These are phyloP conservation scores for Rhodotorula sp. DNA, from an alignment of 1,284 basidiomycete species.

Conservation along the genomic window DNA sequence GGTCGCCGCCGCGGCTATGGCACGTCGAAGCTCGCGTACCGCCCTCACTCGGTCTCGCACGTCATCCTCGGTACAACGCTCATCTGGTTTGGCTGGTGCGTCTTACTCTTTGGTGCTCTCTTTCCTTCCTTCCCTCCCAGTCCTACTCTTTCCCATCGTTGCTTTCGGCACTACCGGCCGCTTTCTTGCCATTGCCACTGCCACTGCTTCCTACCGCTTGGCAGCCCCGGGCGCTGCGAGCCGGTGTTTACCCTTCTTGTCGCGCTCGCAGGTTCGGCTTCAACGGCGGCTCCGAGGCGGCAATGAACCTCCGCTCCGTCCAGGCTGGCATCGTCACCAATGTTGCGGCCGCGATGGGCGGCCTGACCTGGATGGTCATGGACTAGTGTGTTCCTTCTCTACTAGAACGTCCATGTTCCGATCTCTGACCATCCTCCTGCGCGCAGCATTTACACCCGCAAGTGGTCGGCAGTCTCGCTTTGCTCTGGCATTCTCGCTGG, in stretches of 20 bases:
- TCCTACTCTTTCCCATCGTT: not conserved
- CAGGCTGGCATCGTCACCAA: conserved; percentile 88
- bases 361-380: conserved; percentile 83
- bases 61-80: conserved; percentile 84
- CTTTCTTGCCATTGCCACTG: no score
- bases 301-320: conserved; percentile 84
- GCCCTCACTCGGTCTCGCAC: conserved; percentile 88
- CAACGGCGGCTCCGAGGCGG: conserved; percentile 72
- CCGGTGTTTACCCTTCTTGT: no score
- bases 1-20: conserved; percentile 86
- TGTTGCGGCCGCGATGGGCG: conserved; percentile 73
- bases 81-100: conserved; percentile 87
- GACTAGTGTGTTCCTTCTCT: conserved; percentile 60
- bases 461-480: conserved; percentile 93
- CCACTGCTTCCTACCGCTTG: no score
- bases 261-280: conserved; percentile 62
- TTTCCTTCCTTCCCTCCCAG: not conserved
- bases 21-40: conserved; percentile 80
- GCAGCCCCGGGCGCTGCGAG: no score
- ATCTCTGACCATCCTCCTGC: not conserved
- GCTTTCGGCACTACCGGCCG: no score
- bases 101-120: no score
- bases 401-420: no score
- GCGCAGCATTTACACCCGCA: conserved; percentile 66
- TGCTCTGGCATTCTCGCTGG: conserved; percentile 89